A percentile compares a stretch with the other conserved stretches of the same genome.
Conservation (phyloP, 805 yeast genomes). For the Candida patagonica region DNA sequence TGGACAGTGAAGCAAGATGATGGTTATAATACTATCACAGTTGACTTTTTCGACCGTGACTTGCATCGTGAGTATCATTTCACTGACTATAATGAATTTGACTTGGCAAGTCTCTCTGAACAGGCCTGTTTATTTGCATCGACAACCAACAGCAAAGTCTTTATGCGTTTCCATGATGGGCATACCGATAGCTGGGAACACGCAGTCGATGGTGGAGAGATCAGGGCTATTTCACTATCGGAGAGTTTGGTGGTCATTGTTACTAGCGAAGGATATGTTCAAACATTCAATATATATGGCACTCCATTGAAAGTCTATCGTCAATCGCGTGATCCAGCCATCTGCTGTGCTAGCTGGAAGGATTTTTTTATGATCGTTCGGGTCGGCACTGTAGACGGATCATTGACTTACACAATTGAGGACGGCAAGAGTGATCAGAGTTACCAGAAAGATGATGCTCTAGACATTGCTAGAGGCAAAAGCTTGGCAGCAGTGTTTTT, state of each 20-base stretch:
- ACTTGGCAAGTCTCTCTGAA: conserved; percentile 63
- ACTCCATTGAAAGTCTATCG: conserved; percentile 49
- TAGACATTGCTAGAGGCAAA: conserved; percentile 29
- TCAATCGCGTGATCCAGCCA: conserved; percentile 63
- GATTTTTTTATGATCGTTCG: conserved; percentile 45
- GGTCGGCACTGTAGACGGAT: conserved; percentile 18
- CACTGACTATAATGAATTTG: conserved; percentile 62
- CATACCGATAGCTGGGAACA: conserved; percentile 61
- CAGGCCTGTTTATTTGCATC: conserved; percentile 58
- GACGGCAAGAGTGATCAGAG: conserved; percentile 35
- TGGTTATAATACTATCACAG: conserved; percentile 63
- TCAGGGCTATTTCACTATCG: conserved; percentile 64
- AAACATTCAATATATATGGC: conserved; percentile 66
- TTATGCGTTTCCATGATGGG: conserved; percentile 62
- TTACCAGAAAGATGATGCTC: conserved; percentile 26
- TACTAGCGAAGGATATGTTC: conserved; percentile 64
- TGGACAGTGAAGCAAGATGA: conserved; percentile 62
- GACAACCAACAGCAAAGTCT: conserved; percentile 34
- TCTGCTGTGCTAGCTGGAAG: conserved; percentile 57
- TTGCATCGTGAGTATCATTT: conserved; percentile 75
- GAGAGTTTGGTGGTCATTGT: conserved; percentile 55
- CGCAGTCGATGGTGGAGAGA: conserved; percentile 37
- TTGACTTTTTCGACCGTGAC: conserved; percentile 75
- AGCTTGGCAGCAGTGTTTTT: conserved; percentile 65
- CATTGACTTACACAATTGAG: conserved; percentile 39